Evolutionary conservation across 495 filamentous ascomycete genomes (phyloP).

Genomic region (Pseudomonodictys pantanalensis): DNA sequence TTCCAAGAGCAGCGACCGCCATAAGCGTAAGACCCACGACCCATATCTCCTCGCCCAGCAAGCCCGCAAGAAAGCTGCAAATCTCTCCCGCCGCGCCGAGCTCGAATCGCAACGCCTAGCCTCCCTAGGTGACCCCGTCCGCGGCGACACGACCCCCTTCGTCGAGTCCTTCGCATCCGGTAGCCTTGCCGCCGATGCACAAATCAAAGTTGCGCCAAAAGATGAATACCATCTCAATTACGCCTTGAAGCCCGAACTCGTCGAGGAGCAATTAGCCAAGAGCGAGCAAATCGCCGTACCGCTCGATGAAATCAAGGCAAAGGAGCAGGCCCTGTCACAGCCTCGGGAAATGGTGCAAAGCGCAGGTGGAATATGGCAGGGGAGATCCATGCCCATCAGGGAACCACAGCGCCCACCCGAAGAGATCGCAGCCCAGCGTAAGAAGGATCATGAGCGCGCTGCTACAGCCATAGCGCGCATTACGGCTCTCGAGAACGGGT

Average conservation of each 20-base stretch:
- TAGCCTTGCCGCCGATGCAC: conserved; percentile 36
- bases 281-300: conserved; percentile 63
- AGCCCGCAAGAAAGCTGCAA: conserved; percentile 74
- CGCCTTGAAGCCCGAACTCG: conserved; percentile 62
- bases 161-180: conserved; percentile 72
- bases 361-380: no score
- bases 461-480: conserved; percentile 72
- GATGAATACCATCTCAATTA: conserved; percentile 62
- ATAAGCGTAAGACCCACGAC: conserved; percentile 55
- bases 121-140: conserved; percentile 70
- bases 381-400: neutral
- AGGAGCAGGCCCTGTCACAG: no score
- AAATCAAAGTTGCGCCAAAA: conserved; percentile 20
- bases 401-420: neutral
- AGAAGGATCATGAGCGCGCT: conserved; percentile 53
- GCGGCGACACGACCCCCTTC: conserved; percentile 75
- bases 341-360: no score
- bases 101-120: conserved; percentile 60
- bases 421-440: conserved; percentile 27
- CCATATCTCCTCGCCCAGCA: conserved; percentile 69
- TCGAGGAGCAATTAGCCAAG: conserved; percentile 60
- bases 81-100: conserved; percentile 66
- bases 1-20: conserved; percentile 18
- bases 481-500: conserved; percentile 68
- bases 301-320: conserved; percentile 33